Conservation (phyloP, 768 basidiomycete genomes). For the Botryobasidium botryosum region DNA sequence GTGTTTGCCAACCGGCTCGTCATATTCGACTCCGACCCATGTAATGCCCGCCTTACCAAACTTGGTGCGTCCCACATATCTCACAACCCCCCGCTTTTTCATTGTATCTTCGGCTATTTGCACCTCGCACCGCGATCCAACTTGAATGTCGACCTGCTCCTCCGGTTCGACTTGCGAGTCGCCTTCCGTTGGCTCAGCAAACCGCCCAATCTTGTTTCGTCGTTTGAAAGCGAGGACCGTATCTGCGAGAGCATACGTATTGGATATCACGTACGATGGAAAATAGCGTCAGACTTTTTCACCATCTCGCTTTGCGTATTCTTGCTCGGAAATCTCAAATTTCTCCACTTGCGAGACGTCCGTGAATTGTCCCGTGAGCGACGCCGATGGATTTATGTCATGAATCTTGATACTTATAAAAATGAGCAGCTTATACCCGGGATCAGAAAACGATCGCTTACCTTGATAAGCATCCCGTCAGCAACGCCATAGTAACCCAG, state of each 20-base stretch:
- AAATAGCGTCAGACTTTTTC: conserved; percentile 34
- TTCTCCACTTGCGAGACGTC: conserved; percentile 82
- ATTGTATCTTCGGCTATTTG: conserved; percentile 27
- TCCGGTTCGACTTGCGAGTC: no score
- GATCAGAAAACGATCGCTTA: conserved; percentile 20
- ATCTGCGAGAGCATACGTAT: conserved; percentile 32
- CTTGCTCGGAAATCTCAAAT: conserved; percentile 70
- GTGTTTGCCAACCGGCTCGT: conserved; percentile 91
- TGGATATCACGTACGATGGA: not conserved
- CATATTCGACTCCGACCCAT: conserved; percentile 91
- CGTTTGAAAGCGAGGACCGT: conserved; percentile 83
- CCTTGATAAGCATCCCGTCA: conserved; percentile 71
- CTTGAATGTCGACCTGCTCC: conserved; percentile 41
- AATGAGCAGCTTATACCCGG: not conserved
- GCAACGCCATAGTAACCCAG: conserved; percentile 59
- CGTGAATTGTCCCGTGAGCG: conserved; percentile 61
- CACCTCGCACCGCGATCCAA: conserved; percentile 73
- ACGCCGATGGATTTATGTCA: conserved; percentile 63
- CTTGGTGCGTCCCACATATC: conserved; percentile 66
- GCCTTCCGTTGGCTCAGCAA: conserved; percentile 27
- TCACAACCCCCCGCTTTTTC: conserved; percentile 64
- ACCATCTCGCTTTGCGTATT: conserved; percentile 67
- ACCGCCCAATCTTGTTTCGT: conserved; percentile 73
- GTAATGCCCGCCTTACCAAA: conserved; percentile 45
- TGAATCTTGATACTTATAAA: conserved; percentile 31